These are phyloP conservation scores for Peribolospora baueri DNA, from an alignment of 768 basidiomycete genomes.

Conservation along the genomic window DNA sequence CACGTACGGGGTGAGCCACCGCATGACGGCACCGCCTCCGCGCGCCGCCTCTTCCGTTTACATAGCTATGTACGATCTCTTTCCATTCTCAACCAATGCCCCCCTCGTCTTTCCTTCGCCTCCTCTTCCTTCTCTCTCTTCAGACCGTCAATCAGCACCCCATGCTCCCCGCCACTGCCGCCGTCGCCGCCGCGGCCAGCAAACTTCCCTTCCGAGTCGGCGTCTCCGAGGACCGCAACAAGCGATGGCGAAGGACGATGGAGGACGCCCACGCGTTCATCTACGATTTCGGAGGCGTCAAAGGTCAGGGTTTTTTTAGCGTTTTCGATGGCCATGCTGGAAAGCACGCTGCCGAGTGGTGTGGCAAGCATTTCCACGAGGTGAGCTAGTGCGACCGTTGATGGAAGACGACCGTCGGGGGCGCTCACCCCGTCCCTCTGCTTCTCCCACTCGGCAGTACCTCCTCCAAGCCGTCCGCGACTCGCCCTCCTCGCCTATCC, in stretches of 20 bases:
- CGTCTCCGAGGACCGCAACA: slow-evolving; percentile 48
- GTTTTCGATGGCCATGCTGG: slow-evolving; percentile 98
- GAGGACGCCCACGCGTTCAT: slow-evolving; percentile 85
- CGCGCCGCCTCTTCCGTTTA: background rate
- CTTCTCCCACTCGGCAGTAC: slow-evolving; percentile 20
- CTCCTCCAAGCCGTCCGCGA: slow-evolving; percentile 42
- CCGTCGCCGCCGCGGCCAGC: slow-evolving; percentile 25
- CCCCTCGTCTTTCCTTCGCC: slow-evolving; percentile 34
- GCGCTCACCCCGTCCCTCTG: no score
- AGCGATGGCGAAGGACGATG: slow-evolving; percentile 75
- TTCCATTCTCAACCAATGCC: slow-evolving; percentile 30
- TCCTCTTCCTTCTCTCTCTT: background rate
- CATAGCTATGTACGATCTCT: no score
- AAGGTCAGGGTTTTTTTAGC: slow-evolving; percentile 90
- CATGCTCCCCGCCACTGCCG: background rate
- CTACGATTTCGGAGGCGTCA: slow-evolving; percentile 65
- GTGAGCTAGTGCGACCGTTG: slow-evolving; percentile 18
- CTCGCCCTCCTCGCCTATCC: slow-evolving; percentile 35
- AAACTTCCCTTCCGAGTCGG: slow-evolving; percentile 38
- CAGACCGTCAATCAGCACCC: slow-evolving; percentile 59
- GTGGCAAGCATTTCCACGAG: slow-evolving; percentile 84
- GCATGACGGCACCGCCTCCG: background rate
- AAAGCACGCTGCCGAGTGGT: slow-evolving; percentile 97
- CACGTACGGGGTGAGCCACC: background rate
- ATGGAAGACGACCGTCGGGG: background rate